Base-by-base conservation (phyloP, 164 flowering plant genomes). In the Euptelea pleiosperma region DNA sequence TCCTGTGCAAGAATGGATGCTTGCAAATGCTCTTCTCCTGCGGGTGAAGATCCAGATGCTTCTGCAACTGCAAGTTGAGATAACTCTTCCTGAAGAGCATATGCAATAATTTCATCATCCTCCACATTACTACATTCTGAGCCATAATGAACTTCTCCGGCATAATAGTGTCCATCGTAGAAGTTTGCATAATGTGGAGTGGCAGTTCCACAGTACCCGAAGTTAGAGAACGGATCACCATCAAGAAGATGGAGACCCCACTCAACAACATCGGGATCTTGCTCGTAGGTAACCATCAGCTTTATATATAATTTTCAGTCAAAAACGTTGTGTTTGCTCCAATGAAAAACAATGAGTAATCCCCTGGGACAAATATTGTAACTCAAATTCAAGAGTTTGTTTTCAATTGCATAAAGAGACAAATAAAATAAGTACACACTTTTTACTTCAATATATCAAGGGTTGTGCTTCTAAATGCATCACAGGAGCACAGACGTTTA, bases 181-280 rank as follows among this genome's bases (percentile, higher is more conserved):
- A 74, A 78, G 37, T 42, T 51, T 26, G 56, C 47, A 36, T 78
- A 75, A 59, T 70, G 62, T 64, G 71, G 83, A 26, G 49, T 55
- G 36, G 62, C 29, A 47, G 69, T 65, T 36, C 73, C 76, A 67
- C 75, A 74, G 55, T 79, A 84, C 21, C 69, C 79, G 41, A 61
- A 70, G 64, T 71, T 77, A 24, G 72, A 64, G 56, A 66, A 71
- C 6, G 82, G 75, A 48, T 86, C 78, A 31, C 83, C 73, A 15
- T 78, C 80, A 60, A 90, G 78, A 64, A 84, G 77, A 75, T 81
- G 81, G 48, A 84, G 84, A 64, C 89, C 83, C 97, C 97, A 87
- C 44, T 63, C 74, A 64, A 80, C 69, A 71, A 88, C 81, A 73
- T 90, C 97, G n/a, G 88, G 74, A 71, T 87, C 97, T 68, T 72